Evolutionary conservation across 306 rosid species (phyloP).

Genomic region (Corylus avellana): DNA sequence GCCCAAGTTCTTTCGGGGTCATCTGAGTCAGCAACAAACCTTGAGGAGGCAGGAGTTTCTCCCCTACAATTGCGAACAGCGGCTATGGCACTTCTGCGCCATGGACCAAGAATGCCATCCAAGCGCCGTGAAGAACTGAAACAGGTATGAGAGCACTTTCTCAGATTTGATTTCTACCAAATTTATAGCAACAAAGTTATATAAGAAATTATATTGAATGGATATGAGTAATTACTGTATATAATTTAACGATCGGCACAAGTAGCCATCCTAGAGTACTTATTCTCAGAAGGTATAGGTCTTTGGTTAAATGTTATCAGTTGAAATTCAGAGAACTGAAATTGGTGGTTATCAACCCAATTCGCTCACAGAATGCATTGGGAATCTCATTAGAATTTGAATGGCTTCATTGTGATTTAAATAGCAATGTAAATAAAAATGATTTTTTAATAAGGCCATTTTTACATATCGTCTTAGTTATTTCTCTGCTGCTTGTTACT

Average conservation of each 20-base stretch:
- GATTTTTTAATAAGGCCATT: not conserved
- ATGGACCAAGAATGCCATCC: slow-evolving; percentile 89
- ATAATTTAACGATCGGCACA: slow-evolving; percentile 13
- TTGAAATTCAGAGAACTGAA: not conserved
- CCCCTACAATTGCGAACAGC: slow-evolving; percentile 87
- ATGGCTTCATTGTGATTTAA: slow-evolving; percentile 1
- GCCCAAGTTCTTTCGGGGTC: slow-evolving; percentile 25
- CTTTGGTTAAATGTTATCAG: slow-evolving; percentile 2
- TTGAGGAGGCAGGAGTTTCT: slow-evolving; percentile 79
- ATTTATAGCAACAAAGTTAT: not conserved
- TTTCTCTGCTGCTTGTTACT: slow-evolving; percentile 4
- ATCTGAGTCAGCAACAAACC: slow-evolving; percentile 30
- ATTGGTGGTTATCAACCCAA: slow-evolving; percentile 13
- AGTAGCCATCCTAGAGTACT: slow-evolving; percentile 12
- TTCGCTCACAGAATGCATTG: not conserved
- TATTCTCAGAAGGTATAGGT: not conserved
- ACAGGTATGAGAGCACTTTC: slow-evolving; percentile 47
- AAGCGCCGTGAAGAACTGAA: slow-evolving; percentile 72
- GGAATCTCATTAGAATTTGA: slow-evolving; percentile 4
- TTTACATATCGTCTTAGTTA: not conserved
- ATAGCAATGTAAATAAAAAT: not conserved
- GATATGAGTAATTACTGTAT: not conserved
- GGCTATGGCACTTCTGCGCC: slow-evolving; percentile 92
- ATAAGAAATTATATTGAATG: not conserved
- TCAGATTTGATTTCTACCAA: not conserved